phyloP scores from a whole-genome alignment of 164 flowering plant species.

The Stephania yunnanensis region DNA sequence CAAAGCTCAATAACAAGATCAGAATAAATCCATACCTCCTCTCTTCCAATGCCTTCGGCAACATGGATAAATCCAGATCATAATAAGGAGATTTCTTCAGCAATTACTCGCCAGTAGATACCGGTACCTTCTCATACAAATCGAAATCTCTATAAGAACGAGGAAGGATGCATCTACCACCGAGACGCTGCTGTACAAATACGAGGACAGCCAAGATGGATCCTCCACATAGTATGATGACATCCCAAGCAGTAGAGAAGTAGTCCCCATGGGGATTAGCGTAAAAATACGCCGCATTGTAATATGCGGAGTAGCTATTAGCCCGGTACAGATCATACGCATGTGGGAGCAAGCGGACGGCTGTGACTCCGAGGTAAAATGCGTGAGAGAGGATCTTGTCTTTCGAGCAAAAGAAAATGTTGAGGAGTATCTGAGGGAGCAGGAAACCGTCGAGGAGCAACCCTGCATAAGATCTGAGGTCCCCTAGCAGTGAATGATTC shows the following conservation, averaged over 20 bases:
- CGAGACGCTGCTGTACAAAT: conserved; percentile 58
- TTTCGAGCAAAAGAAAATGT: conserved; percentile 34
- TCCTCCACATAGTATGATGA: conserved; percentile 40
- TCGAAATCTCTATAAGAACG: conserved; percentile 23
- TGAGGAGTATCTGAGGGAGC: conserved; percentile 58
- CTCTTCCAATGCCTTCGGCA: not conserved
- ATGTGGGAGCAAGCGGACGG: conserved; percentile 51
- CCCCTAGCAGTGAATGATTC: conserved; percentile 29
- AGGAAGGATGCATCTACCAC: conserved; percentile 51
- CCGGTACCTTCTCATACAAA: conserved; percentile 36
- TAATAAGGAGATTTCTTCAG: not conserved
- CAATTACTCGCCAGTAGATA: conserved; percentile 15
- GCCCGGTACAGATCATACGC: conserved; percentile 60
- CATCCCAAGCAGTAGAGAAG: conserved; percentile 63
- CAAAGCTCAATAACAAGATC: not conserved
- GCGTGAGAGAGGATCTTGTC: conserved; percentile 36
- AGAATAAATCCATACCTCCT: not conserved
- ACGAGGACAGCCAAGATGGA: conserved; percentile 38
- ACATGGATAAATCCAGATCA: not conserved
- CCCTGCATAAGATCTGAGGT: conserved; percentile 55
- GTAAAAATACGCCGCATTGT: conserved; percentile 30
- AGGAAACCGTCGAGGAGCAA: conserved; percentile 60
- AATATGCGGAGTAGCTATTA: conserved; percentile 15
- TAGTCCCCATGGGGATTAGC: conserved; percentile 40
- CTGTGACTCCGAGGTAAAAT: conserved; percentile 54